Evolutionary conservation across 257 asterid species (phyloP), one percentile per base, ranked within the genome.

Genomic region (Fraxinus pennsylvanica): DNA sequence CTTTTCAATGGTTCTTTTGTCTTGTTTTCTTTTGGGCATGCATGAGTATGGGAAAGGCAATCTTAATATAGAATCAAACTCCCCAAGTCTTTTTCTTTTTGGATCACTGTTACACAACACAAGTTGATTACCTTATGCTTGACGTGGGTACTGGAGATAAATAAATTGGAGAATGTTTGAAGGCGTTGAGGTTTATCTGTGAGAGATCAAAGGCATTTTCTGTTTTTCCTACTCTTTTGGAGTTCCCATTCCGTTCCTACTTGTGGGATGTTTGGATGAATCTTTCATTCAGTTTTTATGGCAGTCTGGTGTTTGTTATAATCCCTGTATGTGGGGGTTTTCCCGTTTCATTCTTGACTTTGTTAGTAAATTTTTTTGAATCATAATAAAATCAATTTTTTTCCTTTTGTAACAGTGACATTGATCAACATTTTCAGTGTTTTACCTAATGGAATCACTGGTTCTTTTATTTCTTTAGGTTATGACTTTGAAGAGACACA

Each of bases 401-500:
- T 15, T 52, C 5, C 27, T 19, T 25, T 63, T 4, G 15, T 25
- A 22, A 10, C 17, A 3, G 19, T 7, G 69, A 8, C 33, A 57
- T 41, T 30, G 57, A 68, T 30, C n/a, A 38, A 50, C 47, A 81
- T 65, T 21, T 21, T 61, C 79, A 52, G 29, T 35, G 50, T 68
- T 76, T 66, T 61, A 17, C 25, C 41, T 68, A 38, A 39, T 17
- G 4, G 59, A 70, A 52, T 38, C 21, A 50, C 52, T 38, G 75
- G 25, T 50, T 72, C 66, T 59, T 73, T 66, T 61, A 33, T 77
- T 65, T 81, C 69, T 79, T 82, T 92, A 95, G 99, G 93, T 83
- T 89, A 89, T 79, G 91, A 92, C 73, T 88, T 91, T 79, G 93
- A 88, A 89, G 97, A 87, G 74, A 84, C 85, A 32, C 87, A 88